phyloP scores from a whole-genome alignment of 345 rosid species.

The Streptanthus diversifolius region DNA sequence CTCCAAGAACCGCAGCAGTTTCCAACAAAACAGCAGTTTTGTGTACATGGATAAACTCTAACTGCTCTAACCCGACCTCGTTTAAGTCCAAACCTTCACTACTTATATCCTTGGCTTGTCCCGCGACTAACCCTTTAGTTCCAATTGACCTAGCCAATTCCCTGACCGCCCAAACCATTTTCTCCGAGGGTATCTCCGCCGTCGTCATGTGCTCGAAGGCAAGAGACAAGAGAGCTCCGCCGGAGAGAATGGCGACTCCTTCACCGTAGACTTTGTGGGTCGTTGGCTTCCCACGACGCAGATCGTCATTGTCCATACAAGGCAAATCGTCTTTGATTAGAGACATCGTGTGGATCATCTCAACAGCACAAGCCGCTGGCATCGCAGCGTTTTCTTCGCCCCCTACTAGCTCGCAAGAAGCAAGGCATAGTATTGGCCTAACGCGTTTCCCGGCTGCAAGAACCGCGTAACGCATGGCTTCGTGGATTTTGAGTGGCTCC shows the following conservation, averaged over 20 bases:
- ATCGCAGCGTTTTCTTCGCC: slow-evolving; percentile 43
- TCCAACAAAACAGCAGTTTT: slow-evolving; percentile 80
- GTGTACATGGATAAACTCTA: slow-evolving; percentile 82
- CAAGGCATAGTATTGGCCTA: slow-evolving; percentile 58
- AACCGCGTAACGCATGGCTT: slow-evolving; percentile 74
- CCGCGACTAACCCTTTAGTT: slow-evolving; percentile 69
- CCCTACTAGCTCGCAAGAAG: slow-evolving; percentile 62
- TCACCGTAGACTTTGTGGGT: slow-evolving; percentile 56
- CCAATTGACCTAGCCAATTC: slow-evolving; percentile 74
- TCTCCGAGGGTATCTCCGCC: slow-evolving; percentile 32
- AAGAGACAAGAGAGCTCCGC: slow-evolving; percentile 56
- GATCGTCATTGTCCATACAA: slow-evolving; percentile 66
- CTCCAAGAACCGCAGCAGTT: slow-evolving; percentile 73
- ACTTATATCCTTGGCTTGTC: slow-evolving; percentile 73
- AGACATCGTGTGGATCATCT: slow-evolving; percentile 74
- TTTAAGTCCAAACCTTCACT: slow-evolving; percentile 55
- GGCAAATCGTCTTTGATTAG: slow-evolving; percentile 72
- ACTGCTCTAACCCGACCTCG: slow-evolving; percentile 52
- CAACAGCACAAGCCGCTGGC: slow-evolving; percentile 64
- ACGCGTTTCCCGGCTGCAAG: slow-evolving; percentile 64
- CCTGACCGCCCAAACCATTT: slow-evolving; percentile 54
- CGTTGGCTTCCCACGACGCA: slow-evolving; percentile 60
- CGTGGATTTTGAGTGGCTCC: slow-evolving; percentile 47
- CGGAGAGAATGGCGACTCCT: slow-evolving; percentile 51
- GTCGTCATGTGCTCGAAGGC: slow-evolving; percentile 51